Conservation (phyloP, 139 green algal genomes). For the Chlorokybus atmophyticus region DNA sequence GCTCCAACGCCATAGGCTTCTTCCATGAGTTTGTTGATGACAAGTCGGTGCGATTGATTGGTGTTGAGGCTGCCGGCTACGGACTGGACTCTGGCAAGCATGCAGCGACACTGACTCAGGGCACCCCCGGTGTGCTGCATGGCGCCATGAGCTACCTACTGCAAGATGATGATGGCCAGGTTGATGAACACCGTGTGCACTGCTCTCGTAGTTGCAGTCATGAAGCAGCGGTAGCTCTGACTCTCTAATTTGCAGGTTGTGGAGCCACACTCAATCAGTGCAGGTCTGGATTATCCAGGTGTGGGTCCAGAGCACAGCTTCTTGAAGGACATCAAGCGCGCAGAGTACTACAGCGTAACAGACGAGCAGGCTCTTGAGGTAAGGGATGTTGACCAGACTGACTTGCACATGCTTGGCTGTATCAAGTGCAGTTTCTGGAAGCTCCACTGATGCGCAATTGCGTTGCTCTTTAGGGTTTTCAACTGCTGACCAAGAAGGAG, state of each 20-base stretch:
- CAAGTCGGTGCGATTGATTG: slow-evolving; percentile 48
- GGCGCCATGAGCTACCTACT: slow-evolving; percentile 88
- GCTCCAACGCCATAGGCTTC: slow-evolving; percentile 96
- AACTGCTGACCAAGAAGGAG: slow-evolving; percentile 67
- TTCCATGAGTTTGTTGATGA: slow-evolving; percentile 97
- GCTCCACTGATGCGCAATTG: too few relatives aligned
- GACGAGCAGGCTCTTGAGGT: slow-evolving; percentile 68
- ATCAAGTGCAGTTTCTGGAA: too few relatives aligned
- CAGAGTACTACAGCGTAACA: slow-evolving; percentile 89
- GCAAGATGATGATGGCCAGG: slow-evolving; percentile 90
- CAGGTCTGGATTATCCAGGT: slow-evolving; percentile 92
- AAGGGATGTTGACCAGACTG: too few relatives aligned
- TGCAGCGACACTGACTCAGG: slow-evolving; percentile 89
- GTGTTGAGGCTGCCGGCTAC: slow-evolving; percentile 54
- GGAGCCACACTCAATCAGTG: slow-evolving; percentile 93
- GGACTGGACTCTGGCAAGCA: slow-evolving; percentile 81
- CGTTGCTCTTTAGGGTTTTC: slow-evolving; percentile 25
- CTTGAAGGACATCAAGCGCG: slow-evolving; percentile 82
- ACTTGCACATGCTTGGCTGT: too few relatives aligned
- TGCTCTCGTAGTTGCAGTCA: too few relatives aligned
- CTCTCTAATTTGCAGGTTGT: too few relatives aligned
- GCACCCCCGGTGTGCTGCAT: slow-evolving; percentile 86
- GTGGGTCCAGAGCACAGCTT: slow-evolving; percentile 95
- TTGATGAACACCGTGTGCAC: too few relatives aligned
- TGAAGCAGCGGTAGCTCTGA: too few relatives aligned